Evolutionary conservation across 768 basidiomycete genomes (phyloP), one percentile per base, ranked within the genome.

Genomic region (Russula griseocarnosa): DNA sequence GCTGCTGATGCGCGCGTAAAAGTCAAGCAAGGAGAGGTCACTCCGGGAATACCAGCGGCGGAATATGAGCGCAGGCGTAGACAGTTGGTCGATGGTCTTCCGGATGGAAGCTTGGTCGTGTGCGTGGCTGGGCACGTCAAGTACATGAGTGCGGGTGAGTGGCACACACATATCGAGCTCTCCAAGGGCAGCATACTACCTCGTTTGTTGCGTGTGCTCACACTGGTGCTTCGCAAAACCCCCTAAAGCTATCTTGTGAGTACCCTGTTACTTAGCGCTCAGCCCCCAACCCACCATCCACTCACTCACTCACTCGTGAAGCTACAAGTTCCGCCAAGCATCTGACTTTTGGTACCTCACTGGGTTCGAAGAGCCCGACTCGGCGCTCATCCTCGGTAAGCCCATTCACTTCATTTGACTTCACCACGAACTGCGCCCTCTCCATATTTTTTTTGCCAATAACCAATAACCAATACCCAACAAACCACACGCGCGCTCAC

Each of bases 321-420:
- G 95, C 74, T 97, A 98, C 81, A 94, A 94, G 73, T 97, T 92
- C 72, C 85, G 96, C 26, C 96, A 96, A 75, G 85, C 85, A 0
- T 93, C 91, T 42, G 88, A 96, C 74, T 92, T 95, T 73, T 93
- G 89, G 89, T 98, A 99, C 74, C 79, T 99, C 16, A 97, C 97
- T 0, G 97, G 97, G 13, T 97, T 97, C 70, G 85, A 93, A 62
- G 96, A 98, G 72, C 92, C 94, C 1, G 89, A 96, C 61, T 84
- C 96, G 20, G 94, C 92, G 0, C 78, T 98, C 49, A 80, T 98
- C 44, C 79, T 99, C 52, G 86, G 93, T 91, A 55, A 42, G 79
- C 61, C 53, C 22, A n/a, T 63, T 36, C 22, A n/a, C 63, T 36
- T 8, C 32, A 18, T 6, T 10, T 28, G 56, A 14, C 30, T 20